Percentiles rank a stretch among this genome's conserved stretches.
phyloP scores from a whole-genome alignment of 441 rosid species.

The Pelargonium myrrhifolium region DNA sequence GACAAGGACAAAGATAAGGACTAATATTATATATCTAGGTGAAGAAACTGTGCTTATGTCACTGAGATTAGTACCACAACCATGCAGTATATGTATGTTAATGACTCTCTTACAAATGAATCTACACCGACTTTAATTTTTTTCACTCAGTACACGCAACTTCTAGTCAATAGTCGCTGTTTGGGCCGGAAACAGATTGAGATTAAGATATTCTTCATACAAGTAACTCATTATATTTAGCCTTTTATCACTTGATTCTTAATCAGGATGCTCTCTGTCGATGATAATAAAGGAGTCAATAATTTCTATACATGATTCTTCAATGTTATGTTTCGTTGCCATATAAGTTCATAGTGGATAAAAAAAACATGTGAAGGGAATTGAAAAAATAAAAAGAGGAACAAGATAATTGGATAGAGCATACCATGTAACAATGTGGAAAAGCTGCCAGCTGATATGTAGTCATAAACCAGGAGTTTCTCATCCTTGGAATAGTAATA shows the following conservation, averaged over 20 bases:
- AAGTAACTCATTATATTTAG: background rate
- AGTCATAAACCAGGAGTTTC: slow-evolving; percentile 62
- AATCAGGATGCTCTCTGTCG: background rate
- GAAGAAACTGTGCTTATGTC: background rate
- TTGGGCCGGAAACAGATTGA: background rate
- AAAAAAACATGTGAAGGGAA: background rate
- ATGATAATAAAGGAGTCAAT: background rate
- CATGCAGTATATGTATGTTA: background rate
- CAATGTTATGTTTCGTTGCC: background rate
- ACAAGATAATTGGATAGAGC: slow-evolving; percentile 1
- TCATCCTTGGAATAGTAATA: slow-evolving; percentile 69
- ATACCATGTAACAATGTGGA: slow-evolving; percentile 59
- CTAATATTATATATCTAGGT: background rate
- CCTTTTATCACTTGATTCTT: background rate
- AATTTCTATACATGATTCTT: background rate
- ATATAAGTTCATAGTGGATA: background rate
- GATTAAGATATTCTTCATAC: background rate
- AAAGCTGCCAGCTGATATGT: slow-evolving; percentile 51
- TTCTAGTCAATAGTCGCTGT: background rate
- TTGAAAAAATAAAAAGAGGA: slow-evolving; percentile 4
- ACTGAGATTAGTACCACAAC: background rate
- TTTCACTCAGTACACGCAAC: background rate
- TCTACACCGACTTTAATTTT: background rate
- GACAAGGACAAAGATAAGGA: background rate
- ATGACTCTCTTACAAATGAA: background rate